Evolutionary conservation across 352 stramenopile genomes (phyloP).

Genomic region (Phytophthora brassicae): DNA sequence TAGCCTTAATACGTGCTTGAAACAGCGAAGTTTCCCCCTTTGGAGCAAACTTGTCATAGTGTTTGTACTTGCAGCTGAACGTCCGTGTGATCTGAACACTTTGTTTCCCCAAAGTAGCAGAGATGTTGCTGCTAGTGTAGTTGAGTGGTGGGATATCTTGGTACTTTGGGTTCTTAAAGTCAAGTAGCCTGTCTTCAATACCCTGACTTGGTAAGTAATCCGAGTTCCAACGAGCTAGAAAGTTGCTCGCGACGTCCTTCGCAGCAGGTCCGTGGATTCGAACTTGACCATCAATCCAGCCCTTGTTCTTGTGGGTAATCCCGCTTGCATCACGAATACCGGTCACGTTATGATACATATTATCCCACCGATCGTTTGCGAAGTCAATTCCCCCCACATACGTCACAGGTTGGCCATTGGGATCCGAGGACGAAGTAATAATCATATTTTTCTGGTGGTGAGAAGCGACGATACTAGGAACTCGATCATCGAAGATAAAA

Average conservation of each 20-base stretch:
- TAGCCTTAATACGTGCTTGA: conserved; percentile 24
- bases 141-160: conserved; percentile 34
- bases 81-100: conserved; percentile 29
- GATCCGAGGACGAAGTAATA: conserved; percentile 15
- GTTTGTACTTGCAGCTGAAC: conserved; percentile 25
- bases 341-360: conserved; percentile 48
- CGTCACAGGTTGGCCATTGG: conserved; percentile 27
- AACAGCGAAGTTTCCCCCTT: conserved; percentile 24
- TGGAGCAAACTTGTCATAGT: conserved; percentile 26
- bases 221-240: conserved; percentile 56
- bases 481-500: conserved; percentile 62
- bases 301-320: conserved; percentile 44
- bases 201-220: conserved; percentile 28
- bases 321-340: conserved; percentile 30
- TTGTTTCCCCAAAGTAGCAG: conserved; percentile 19
- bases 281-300: conserved; percentile 59
- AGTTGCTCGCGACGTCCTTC: conserved; percentile 56
- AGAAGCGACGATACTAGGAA: conserved; percentile 35
- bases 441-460: conserved; percentile 63
- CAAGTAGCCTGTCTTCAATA: conserved; percentile 33
- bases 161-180: conserved; percentile 43
- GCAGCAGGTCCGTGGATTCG: conserved; percentile 48
- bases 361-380: conserved; percentile 64
- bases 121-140: conserved; percentile 41
- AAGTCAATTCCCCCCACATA: conserved; percentile 62